phyloP scores from a whole-genome alignment of 2,329 filamentous ascomycete species.

The Ophiobolus disseminans region DNA sequence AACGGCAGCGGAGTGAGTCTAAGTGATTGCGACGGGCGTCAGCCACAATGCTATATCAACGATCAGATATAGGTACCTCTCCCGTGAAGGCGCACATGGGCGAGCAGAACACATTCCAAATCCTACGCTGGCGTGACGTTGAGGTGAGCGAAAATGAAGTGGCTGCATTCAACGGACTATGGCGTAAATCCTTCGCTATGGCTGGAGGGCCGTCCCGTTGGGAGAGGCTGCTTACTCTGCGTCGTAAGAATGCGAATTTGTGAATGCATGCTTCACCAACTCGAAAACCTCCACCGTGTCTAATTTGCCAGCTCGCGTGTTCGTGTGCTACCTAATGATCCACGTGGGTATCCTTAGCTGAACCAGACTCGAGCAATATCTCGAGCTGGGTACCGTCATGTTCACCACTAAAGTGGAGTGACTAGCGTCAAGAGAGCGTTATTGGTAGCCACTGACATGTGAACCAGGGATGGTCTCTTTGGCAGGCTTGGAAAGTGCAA shows the following conservation, averaged over 20 bases:
- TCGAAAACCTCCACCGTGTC: too few relatives aligned
- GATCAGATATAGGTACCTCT: conserved; percentile 26
- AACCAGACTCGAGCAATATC: too few relatives aligned
- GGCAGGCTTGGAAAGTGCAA: too few relatives aligned
- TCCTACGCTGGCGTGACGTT: conserved; percentile 17
- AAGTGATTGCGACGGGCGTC: conserved; percentile 24
- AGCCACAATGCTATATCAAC: conserved; percentile 32
- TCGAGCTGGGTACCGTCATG: too few relatives aligned
- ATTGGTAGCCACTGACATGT: conserved; percentile 10
- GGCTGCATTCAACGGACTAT: conserved; percentile 10
- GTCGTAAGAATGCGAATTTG: conserved; percentile 13
- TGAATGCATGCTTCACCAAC: too few relatives aligned
- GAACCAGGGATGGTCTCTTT: conserved; percentile 11
- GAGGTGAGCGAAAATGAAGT: conserved; percentile 18
- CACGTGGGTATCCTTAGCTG: too few relatives aligned
- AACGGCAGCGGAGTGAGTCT: conserved; percentile 27
- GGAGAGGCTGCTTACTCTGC: conserved; percentile 34
- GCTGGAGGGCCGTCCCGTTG: conserved; percentile 37
- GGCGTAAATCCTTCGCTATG: conserved; percentile 17
- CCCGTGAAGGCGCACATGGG: conserved; percentile 5
- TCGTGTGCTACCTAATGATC: too few relatives aligned
- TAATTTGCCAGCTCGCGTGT: too few relatives aligned
- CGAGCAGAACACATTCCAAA: conserved; percentile 25
- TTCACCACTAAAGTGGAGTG: too few relatives aligned
- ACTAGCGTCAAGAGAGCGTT: background rate